Conservation (phyloP, 768 basidiomycete species). For the Lentinula guzmanii region DNA sequence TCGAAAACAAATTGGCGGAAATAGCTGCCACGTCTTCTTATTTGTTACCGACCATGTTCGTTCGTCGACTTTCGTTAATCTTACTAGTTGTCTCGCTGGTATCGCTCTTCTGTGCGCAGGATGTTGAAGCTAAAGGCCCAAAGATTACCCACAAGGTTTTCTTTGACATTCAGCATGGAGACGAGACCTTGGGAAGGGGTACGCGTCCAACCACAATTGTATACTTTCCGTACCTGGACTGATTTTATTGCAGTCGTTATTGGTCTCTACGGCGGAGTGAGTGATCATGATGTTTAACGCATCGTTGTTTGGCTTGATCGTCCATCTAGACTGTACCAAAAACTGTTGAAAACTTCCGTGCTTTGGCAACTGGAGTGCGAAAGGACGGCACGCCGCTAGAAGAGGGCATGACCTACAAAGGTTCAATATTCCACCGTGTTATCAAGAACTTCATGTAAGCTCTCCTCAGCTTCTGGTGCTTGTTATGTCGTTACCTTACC, state of each 20-base stretch:
- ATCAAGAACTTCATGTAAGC: constrained; percentile 89
- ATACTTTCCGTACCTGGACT: not conserved
- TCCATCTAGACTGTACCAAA: constrained; percentile 79
- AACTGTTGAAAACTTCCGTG: constrained; percentile 97
- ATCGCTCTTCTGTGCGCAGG: constrained; percentile 65
- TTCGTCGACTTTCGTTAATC: constrained; percentile 55
- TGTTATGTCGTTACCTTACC: no score
- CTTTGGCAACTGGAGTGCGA: constrained; percentile 76
- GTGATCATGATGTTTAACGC: constrained; percentile 14
- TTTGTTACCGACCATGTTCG: constrained; percentile 35
- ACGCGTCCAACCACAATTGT: constrained; percentile 18
- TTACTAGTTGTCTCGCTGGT: constrained; percentile 59
- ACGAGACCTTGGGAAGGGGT: constrained; percentile 79
- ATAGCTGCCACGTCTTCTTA: constrained; percentile 10
- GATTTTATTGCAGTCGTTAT: constrained; percentile 52
- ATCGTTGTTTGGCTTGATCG: not conserved
- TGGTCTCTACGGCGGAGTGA: constrained; percentile 86
- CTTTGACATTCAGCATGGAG: constrained; percentile 94
- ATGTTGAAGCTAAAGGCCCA: constrained; percentile 82
- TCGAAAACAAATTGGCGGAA: not conserved
- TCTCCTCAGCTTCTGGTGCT: not conserved
- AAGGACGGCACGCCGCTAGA: constrained; percentile 57
- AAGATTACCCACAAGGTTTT: constrained; percentile 89
- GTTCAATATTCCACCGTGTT: constrained; percentile 94
- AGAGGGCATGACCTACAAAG: constrained; percentile 88